phyloP scores from a whole-genome alignment of 805 yeast species.

The Starmerella tilneyi region DNA sequence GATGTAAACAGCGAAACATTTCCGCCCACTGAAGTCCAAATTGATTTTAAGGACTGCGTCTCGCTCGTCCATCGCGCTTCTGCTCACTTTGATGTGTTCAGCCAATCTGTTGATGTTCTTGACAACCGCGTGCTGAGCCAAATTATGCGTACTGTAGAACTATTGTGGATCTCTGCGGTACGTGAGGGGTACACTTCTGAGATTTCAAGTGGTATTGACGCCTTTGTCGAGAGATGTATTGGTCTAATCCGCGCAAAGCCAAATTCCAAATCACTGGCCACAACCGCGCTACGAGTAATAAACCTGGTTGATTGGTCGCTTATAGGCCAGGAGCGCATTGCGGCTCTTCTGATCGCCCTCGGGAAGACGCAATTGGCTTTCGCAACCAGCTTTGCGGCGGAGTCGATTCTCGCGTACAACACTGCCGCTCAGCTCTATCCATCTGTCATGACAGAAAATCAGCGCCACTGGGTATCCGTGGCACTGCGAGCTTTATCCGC shows the following conservation, averaged over 20 bases:
- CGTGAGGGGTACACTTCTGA: not conserved
- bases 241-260: not conserved
- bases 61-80: constrained; percentile 2
- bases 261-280: not conserved
- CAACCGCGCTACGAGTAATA: not conserved
- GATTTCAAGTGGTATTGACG: not conserved
- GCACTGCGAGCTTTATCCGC: not conserved
- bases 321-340: not conserved
- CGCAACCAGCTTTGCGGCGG: constrained; percentile 2
- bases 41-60: not conserved
- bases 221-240: not conserved
- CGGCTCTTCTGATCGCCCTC: not conserved
- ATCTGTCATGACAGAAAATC: not conserved
- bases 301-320: not conserved
- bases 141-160: constrained; percentile 5
- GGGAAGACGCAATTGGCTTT: constrained; percentile 1
- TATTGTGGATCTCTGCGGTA: not conserved
- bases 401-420: not conserved
- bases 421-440: not conserved
- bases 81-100: constrained; percentile 5
- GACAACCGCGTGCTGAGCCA: constrained; percentile 2
- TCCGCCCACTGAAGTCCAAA: not conserved
- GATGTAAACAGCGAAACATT: not conserved
- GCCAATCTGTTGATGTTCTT: constrained; percentile 4
- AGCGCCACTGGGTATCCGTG: not conserved